These are phyloP conservation scores for Lipomyces sp. DNA, from an alignment of 805 yeast genomes.

Conservation along the genomic window DNA sequence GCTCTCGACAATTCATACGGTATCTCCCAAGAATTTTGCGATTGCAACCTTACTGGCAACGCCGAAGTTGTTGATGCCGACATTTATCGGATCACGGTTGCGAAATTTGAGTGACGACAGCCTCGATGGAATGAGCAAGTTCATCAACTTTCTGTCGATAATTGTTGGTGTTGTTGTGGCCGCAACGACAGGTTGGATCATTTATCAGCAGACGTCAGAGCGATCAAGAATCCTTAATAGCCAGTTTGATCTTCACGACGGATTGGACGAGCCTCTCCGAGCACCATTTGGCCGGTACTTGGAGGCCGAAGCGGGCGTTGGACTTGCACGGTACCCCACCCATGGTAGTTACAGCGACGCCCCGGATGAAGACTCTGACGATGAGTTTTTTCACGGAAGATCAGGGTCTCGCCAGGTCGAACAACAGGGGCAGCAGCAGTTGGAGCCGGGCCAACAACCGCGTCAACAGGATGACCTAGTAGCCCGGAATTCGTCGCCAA, in stretches of 20 bases:
- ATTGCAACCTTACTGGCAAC: conserved; percentile 72
- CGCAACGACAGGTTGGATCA: conserved; percentile 23
- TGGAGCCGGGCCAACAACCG: too few species aligned
- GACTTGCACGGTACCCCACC: not conserved
- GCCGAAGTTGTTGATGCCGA: conserved; percentile 48
- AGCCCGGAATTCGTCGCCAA: too few species aligned
- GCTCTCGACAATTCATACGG: conserved; percentile 78
- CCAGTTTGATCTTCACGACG: conserved; percentile 8
- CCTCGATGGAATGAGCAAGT: conserved; percentile 12
- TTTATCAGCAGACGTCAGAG: conserved; percentile 21
- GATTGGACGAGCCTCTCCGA: conserved; percentile 13
- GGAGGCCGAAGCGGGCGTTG: not conserved
- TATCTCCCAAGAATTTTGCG: conserved; percentile 58
- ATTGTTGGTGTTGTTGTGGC: conserved; percentile 16
- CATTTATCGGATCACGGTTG: conserved; percentile 28
- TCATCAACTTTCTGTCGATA: conserved; percentile 21
- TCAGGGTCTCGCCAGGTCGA: too few species aligned
- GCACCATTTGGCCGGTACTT: not conserved
- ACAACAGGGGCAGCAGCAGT: too few species aligned
- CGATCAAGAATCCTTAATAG: conserved; percentile 17
- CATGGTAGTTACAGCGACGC: not conserved
- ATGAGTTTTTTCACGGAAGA: not conserved
- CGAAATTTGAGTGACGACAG: conserved; percentile 23
- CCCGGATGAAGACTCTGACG: conserved; percentile 3
- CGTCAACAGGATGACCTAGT: too few species aligned